These are phyloP conservation scores for Naegleria gruberi DNA, from an alignment of 208 protist species.

Conservation along the genomic window DNA sequence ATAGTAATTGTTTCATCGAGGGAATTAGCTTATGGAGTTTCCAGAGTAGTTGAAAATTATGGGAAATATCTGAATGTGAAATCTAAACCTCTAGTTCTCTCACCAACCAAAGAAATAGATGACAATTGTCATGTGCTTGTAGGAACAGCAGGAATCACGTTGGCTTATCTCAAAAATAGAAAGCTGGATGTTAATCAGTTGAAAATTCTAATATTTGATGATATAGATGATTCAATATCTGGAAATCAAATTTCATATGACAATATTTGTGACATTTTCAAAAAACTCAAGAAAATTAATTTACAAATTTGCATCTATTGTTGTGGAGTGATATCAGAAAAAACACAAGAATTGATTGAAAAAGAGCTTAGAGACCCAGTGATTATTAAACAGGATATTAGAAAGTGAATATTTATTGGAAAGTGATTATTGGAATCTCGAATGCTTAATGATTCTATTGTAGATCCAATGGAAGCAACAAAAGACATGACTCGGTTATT, in stretches of 20 bases:
- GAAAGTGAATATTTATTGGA: too few relatives aligned
- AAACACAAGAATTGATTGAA: slow-evolving; percentile 94
- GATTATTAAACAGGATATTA: too few relatives aligned
- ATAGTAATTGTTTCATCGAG: slow-evolving; percentile 89
- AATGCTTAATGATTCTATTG: too few relatives aligned
- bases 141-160: slow-evolving; percentile 94
- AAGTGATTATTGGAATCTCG: too few relatives aligned
- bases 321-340: slow-evolving; percentile 95
- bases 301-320: slow-evolving; percentile 95
- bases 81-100: too few relatives aligned
- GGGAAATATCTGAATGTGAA: slow-evolving; percentile 95
- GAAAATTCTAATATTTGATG: slow-evolving; percentile 94
- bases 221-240: slow-evolving; percentile 97
- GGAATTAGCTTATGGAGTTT: slow-evolving; percentile 89
- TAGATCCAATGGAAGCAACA: too few relatives aligned
- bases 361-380: slow-evolving; percentile 97
- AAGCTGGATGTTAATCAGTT: slow-evolving; percentile 54
- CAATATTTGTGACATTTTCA: slow-evolving; percentile 92
- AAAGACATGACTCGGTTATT: too few relatives aligned
- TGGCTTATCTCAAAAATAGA: slow-evolving; percentile 87
- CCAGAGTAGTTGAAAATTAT: slow-evolving; percentile 84
- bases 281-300: too few relatives aligned
- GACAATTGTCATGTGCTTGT: slow-evolving; percentile 81
- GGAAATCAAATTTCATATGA: slow-evolving; percentile 96
- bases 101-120: slow-evolving; percentile 74